Percentiles rank a stretch among this genome's conserved stretches.
Conservation (phyloP, 257 asterid genomes). For the Nicotiana sylvestris region DNA sequence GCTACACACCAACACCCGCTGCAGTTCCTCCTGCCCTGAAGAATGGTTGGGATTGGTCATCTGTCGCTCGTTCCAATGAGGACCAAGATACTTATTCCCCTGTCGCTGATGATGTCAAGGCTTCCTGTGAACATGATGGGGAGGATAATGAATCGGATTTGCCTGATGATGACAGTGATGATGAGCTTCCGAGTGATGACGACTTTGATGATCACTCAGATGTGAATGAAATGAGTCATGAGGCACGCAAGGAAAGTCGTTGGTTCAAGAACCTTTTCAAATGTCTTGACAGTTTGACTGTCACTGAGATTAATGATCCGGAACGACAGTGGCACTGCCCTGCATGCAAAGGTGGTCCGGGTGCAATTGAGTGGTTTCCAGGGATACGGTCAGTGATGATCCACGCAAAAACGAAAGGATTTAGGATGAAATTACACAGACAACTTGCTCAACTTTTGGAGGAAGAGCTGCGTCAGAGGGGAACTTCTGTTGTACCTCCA, state of each 20-base stretch:
- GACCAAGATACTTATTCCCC: not conserved
- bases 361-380: conserved; percentile 61
- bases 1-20: no score
- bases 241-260: conserved; percentile 37
- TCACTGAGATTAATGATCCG: conserved; percentile 47
- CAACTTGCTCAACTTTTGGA: conserved; percentile 49
- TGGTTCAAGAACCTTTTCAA: conserved; percentile 50
- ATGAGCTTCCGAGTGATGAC: conserved; percentile 45
- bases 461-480: conserved; percentile 44
- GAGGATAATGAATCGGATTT: not conserved
- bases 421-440: conserved; percentile 58
- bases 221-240: conserved; percentile 49
- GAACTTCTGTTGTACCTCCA: conserved; percentile 42
- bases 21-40: no score
- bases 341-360: conserved; percentile 65
- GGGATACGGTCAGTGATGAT: conserved; percentile 50
- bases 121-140: not conserved
- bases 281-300: conserved; percentile 35
- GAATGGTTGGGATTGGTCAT: no score
- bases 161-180: conserved; percentile 37
- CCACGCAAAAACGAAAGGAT: conserved; percentile 49
- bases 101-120: not conserved
- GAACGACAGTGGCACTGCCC: conserved; percentile 70
- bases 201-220: conserved; percentile 40
- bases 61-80: no score